Evolutionary conservation across 257 asterid genomes (phyloP).

Genomic region (Gentiana dahurica): DNA sequence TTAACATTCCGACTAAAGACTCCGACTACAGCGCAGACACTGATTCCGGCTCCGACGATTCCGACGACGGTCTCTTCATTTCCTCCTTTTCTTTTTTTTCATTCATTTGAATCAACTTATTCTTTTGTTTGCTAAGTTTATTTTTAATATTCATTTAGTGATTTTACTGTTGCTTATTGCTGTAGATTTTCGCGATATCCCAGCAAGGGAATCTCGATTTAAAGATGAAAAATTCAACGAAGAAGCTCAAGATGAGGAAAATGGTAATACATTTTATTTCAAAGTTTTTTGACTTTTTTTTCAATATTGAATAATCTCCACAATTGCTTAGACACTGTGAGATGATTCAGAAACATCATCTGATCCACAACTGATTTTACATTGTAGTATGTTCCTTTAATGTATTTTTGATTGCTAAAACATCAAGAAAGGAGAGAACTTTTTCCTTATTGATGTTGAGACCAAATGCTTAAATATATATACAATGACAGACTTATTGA

Average conservation of each 20-base stretch:
- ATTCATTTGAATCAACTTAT: background rate
- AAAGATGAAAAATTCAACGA: constrained; percentile 32
- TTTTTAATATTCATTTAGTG: background rate
- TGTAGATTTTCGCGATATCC: constrained; percentile 35
- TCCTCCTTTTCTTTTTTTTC: background rate
- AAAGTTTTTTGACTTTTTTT: too few species aligned
- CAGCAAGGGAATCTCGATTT: constrained; percentile 41
- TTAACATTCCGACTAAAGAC: constrained; percentile 34
- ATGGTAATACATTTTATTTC: constrained; percentile 30
- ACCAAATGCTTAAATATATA: too few species aligned
- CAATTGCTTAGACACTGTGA: too few species aligned
- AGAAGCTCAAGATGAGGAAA: constrained; percentile 28
- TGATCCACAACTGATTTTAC: too few species aligned
- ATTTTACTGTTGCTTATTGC: background rate
- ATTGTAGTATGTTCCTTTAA: background rate
- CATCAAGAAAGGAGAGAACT: too few species aligned
- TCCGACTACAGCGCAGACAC: constrained; percentile 77
- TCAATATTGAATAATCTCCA: background rate
- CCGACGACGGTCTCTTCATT: constrained; percentile 25
- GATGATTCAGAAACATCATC: too few species aligned
- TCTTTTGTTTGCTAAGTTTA: background rate
- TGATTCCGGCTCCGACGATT: constrained; percentile 23
- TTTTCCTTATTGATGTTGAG: too few species aligned
- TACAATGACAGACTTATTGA: too few species aligned
- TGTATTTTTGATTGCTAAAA: too few species aligned